Conservation (phyloP, 768 basidiomycete genomes). For the Mrakia gelida region DNA sequence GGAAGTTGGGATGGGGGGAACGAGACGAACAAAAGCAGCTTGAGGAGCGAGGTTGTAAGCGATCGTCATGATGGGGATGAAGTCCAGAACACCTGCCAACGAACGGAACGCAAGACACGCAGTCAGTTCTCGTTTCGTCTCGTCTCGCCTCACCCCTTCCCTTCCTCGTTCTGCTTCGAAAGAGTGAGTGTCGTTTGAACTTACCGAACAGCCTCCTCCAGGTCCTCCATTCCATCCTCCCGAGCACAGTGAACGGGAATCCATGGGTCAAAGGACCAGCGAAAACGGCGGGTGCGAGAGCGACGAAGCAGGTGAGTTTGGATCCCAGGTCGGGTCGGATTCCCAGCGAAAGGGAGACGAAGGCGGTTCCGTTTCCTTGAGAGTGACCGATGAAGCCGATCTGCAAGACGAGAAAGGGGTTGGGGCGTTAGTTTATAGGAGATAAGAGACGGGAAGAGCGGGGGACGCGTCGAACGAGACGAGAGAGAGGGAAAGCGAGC, state of each 20-base stretch:
- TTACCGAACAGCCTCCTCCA: slow-evolving; percentile 51
- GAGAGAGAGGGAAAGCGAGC: too few relatives aligned
- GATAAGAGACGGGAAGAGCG: neutral
- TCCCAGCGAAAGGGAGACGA: slow-evolving; percentile 51
- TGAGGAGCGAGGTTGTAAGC: slow-evolving; percentile 50
- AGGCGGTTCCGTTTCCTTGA: slow-evolving; percentile 53
- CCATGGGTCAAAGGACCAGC: slow-evolving; percentile 52
- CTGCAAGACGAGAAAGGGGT: slow-evolving; percentile 32
- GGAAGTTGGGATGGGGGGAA: neutral
- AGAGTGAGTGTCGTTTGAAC: neutral
- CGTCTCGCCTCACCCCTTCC: too few relatives aligned
- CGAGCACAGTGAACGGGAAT: slow-evolving; percentile 51
- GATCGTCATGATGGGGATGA: slow-evolving; percentile 53
- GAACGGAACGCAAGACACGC: neutral
- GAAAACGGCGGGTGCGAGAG: slow-evolving; percentile 53
- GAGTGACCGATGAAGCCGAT: slow-evolving; percentile 54
- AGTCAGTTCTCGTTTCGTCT: neutral
- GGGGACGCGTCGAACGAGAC: too few relatives aligned
- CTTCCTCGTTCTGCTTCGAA: too few relatives aligned
- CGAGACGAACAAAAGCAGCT: slow-evolving; percentile 45
- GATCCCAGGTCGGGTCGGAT: slow-evolving; percentile 52
- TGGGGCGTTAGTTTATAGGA: neutral
- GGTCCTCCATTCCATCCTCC: slow-evolving; percentile 49
- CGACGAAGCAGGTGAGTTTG: slow-evolving; percentile 50
- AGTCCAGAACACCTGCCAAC: slow-evolving; percentile 48